phyloP scores from a whole-genome alignment of 768 basidiomycete species.

The Mycena galericulata region DNA sequence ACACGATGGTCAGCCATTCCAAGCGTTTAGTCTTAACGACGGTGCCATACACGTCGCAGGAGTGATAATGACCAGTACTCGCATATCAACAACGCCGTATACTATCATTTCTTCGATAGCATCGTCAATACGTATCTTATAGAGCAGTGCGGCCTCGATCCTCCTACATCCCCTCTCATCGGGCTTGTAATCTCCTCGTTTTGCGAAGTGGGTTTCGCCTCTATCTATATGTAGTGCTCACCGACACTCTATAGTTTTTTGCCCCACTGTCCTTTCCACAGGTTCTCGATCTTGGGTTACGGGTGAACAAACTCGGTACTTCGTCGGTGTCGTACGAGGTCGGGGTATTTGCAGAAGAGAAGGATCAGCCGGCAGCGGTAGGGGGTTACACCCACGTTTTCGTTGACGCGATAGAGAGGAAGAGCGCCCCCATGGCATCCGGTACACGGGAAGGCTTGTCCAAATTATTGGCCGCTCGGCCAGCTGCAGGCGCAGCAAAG shows the following conservation, averaged over 20 bases:
- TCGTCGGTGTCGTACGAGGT: conserved; percentile 87
- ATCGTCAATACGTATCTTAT: conserved; percentile 86
- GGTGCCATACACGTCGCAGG: conserved; percentile 53
- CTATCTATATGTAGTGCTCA: not conserved
- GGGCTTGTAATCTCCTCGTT: conserved; percentile 85
- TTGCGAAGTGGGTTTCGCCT: conserved; percentile 63
- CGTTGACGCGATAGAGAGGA: conserved; percentile 70
- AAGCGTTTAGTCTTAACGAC: not conserved
- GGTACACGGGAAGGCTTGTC: conserved; percentile 60
- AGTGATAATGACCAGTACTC: conserved; percentile 90
- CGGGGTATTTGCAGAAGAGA: conserved; percentile 73
- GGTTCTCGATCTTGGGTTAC: conserved; percentile 75
- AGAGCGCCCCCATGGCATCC: conserved; percentile 61
- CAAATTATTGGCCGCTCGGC: conserved; percentile 50
- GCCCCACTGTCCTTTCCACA: conserved; percentile 80
- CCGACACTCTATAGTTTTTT: conserved; percentile 64
- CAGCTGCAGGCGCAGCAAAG: conserved; percentile 26
- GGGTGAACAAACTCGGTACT: conserved; percentile 74
- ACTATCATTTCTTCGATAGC: conserved; percentile 87
- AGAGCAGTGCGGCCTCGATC: conserved; percentile 67
- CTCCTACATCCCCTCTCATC: conserved; percentile 64
- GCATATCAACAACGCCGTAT: conserved; percentile 85
- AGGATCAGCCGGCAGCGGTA: conserved; percentile 55
- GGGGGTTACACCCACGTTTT: conserved; percentile 88
- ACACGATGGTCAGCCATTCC: conserved; percentile 28